Evolutionary conservation across 2,329 filamentous ascomycete species (phyloP).

Genomic region (Fusarium sp.): DNA sequence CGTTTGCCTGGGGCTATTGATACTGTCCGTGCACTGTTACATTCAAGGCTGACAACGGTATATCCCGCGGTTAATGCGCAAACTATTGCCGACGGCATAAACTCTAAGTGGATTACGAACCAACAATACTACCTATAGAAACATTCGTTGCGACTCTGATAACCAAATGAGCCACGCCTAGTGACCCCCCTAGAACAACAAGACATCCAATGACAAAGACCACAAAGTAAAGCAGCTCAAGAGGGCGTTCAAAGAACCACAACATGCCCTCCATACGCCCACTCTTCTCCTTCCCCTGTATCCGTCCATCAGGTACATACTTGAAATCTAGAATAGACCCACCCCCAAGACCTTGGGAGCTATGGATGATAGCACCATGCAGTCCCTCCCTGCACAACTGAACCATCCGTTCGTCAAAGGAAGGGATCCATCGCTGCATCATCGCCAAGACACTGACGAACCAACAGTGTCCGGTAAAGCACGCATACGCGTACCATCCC

Average conservation of each 20-base stretch:
- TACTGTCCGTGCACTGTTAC: not conserved
- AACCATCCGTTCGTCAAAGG: slow-evolving; percentile 43
- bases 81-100: not conserved
- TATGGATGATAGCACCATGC: slow-evolving; percentile 47
- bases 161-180: slow-evolving; percentile 5
- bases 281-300: slow-evolving; percentile 41
- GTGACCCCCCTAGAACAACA: not conserved
- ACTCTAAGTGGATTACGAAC: not conserved
- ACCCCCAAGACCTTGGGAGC: slow-evolving; percentile 42
- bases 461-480: slow-evolving; percentile 49
- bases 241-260: slow-evolving; percentile 38
- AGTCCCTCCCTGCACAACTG: slow-evolving; percentile 42
- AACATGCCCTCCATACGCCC: slow-evolving; percentile 10
- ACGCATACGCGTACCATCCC: slow-evolving; percentile 43
- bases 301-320: slow-evolving; percentile 44
- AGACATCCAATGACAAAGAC: slow-evolving; percentile 38
- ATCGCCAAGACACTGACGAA: slow-evolving; percentile 45
- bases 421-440: slow-evolving; percentile 42
- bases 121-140: not conserved
- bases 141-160: not conserved
- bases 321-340: slow-evolving; percentile 51
- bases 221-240: slow-evolving; percentile 43
- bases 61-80: not conserved
- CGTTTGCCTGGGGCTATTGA: not conserved
- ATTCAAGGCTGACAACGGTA: not conserved